phyloP scores from a whole-genome alignment of 2,329 filamentous ascomycete genomes.

The Fusarium praegraminearum region DNA sequence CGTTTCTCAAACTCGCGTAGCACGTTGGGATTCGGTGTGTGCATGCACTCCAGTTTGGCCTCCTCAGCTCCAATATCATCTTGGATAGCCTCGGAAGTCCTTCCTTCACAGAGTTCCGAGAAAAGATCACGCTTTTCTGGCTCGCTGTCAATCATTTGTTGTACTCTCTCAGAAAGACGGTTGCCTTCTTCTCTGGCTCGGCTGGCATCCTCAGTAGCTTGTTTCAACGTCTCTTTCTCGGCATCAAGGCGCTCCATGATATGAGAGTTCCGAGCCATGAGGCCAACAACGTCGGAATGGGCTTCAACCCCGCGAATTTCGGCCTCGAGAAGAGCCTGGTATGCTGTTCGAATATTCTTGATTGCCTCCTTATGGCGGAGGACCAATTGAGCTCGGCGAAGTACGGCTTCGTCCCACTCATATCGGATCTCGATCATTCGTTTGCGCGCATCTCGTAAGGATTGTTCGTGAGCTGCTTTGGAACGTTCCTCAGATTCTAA shows the following conservation, averaged over 20 bases:
- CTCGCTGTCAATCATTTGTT: conserved; percentile 55
- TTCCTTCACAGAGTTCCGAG: conserved; percentile 58
- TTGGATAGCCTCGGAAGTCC: conserved; percentile 73
- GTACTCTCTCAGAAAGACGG: conserved; percentile 52
- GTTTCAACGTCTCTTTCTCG: conserved; percentile 54
- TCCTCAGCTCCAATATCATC: conserved; percentile 79
- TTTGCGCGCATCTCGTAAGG: conserved; percentile 51
- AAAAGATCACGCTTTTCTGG: conserved; percentile 58
- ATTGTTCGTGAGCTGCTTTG: conserved; percentile 49
- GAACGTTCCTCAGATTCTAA: conserved; percentile 54
- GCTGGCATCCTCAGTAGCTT: conserved; percentile 56
- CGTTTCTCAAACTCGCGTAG: conserved; percentile 83
- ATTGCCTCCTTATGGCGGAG: conserved; percentile 70
- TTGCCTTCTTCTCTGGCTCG: conserved; percentile 52
- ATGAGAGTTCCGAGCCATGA: conserved; percentile 74
- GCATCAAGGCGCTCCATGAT: conserved; percentile 66
- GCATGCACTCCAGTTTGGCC: conserved; percentile 82
- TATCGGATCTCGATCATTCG: conserved; percentile 63
- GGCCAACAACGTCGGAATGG: conserved; percentile 77
- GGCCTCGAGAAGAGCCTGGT: conserved; percentile 74
- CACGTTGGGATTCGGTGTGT: conserved; percentile 79
- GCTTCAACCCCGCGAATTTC: conserved; percentile 83
- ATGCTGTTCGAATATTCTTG: conserved; percentile 69
- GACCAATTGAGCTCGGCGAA: conserved; percentile 67
- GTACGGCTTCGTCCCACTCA: conserved; percentile 65